Percentiles rank a stretch among this genome's conserved stretches.
These are phyloP conservation scores for Amborella trichopoda DNA, from an alignment of 164 flowering plant species.

Conservation along the genomic window DNA sequence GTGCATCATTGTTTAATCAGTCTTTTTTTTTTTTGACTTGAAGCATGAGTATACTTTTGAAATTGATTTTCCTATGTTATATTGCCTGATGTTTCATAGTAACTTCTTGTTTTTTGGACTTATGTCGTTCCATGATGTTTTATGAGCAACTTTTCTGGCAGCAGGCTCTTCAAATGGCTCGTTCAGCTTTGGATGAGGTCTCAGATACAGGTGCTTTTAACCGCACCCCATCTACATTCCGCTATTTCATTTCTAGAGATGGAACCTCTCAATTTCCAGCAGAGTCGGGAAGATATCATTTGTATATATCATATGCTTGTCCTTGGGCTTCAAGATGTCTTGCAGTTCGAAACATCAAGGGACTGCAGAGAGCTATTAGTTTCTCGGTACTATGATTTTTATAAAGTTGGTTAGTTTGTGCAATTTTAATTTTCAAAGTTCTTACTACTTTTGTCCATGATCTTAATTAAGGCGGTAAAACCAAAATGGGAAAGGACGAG, in stretches of 20 bases:
- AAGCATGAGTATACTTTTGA: too few relatives aligned
- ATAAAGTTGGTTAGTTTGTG: neutral
- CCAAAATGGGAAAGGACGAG: constrained; percentile 82
- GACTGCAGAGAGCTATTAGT: constrained; percentile 76
- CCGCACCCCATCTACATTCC: constrained; percentile 78
- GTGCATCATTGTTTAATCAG: too few relatives aligned
- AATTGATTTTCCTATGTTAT: too few relatives aligned
- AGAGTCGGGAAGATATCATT: constrained; percentile 86
- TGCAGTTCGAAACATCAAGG: constrained; percentile 69
- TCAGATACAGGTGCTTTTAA: constrained; percentile 74
- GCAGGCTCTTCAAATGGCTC: too few relatives aligned
- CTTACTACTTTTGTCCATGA: neutral
- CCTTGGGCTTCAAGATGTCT: constrained; percentile 99
- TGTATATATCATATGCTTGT: constrained; percentile 86
- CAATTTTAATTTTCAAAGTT: too few relatives aligned
- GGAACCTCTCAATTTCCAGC: constrained; percentile 60
- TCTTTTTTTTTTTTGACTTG: too few relatives aligned
- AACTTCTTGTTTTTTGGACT: too few relatives aligned
- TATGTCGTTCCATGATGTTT: too few relatives aligned
- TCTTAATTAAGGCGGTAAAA: constrained; percentile 48
- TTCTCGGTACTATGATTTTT: constrained; percentile 38
- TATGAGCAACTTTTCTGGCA: too few relatives aligned
- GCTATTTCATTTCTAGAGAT: constrained; percentile 53
- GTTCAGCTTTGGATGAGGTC: constrained; percentile 66
- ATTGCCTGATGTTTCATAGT: too few relatives aligned